Evolutionary conservation across 352 stramenopile species (phyloP), one percentile per base, ranked within the genome.

Genomic region (Phytophthora melonis): DNA sequence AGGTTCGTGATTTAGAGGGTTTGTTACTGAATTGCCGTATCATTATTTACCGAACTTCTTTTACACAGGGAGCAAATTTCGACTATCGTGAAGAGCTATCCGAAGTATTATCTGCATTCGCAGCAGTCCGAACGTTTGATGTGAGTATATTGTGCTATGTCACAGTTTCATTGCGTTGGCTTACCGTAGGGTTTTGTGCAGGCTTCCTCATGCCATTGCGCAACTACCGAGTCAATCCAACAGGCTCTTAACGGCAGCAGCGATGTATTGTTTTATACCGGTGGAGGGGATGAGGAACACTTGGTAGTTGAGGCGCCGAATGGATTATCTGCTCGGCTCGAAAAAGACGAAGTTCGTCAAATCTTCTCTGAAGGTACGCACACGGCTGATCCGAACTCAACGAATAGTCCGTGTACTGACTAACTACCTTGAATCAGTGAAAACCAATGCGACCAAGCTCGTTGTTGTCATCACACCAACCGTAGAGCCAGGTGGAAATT

Each of bases 51-150:
- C 4, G 7, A 47, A 7, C 41, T 19, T 49, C 14, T 68, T 25
- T 5, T 19, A 21, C 59, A 18, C 49, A 82, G 71, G 75, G 75
- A 64, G 55, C 63, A 3, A 71, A 72, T 23, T 75, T 72, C 25
- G 77, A 84, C 34, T 88, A 82, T 27, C 70, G 70, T 34, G 85
- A 91, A 62, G 82, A 90, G 41, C 71, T 92, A n/a, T 79, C 82
- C 1, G 75, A 79, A 54, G 74, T 85, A 55, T 70, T 92, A 19
- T 74, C 76, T 7, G 41, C 43, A 23, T 84, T 92, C 39, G 71
- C 77, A 19, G 72, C 73, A 21, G 72, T 91, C 57, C 71, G 78
- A 18, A 65, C 63, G 0, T 80, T 93, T 62, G 66, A 84, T 41
- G 85, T 92, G 63, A 62, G 61, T 63, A 30, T 25, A 23, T 50